Evolutionary conservation across 2,329 filamentous ascomycete genomes (phyloP).

Genomic region (Aspergillus ruber): DNA sequence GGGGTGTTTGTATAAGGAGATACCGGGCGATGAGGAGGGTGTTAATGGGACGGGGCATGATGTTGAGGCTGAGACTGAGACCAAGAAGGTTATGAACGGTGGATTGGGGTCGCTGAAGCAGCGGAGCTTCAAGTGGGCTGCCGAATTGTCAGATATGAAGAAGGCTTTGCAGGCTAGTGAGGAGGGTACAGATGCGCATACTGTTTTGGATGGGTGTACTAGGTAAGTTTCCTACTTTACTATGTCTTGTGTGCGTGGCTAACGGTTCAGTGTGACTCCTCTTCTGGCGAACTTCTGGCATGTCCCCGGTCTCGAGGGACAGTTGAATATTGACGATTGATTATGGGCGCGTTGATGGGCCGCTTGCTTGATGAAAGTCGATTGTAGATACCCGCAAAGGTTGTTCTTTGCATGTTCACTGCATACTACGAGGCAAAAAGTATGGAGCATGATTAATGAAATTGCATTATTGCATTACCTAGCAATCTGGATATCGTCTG

Average conservation of each 20-base stretch:
- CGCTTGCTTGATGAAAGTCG: conserved; percentile 1
- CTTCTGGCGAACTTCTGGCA: conserved; percentile 87
- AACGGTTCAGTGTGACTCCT: conserved; percentile 64
- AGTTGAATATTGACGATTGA: conserved; percentile 54
- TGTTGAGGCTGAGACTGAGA: conserved; percentile 4
- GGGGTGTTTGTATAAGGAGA: conserved; percentile 73
- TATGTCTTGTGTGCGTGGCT: conserved; percentile 1
- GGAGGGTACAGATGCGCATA: conserved; percentile 84
- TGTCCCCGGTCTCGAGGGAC: conserved; percentile 55
- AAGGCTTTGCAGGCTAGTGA: conserved; percentile 67
- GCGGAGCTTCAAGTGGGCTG: conserved; percentile 86
- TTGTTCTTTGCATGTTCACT: conserved; percentile 7
- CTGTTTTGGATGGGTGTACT: conserved; percentile 73
- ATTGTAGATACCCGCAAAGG: conserved; percentile 21
- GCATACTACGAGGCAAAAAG: background rate
- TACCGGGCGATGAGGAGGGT: conserved; percentile 42
- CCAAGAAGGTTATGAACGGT: conserved; percentile 14
- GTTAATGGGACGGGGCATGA: conserved; percentile 3
- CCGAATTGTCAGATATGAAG: conserved; percentile 76
- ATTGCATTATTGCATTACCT: background rate
- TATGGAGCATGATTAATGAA: background rate
- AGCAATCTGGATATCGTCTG: conserved; percentile 1
- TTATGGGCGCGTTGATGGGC: conserved; percentile 47
- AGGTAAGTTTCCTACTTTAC: conserved; percentile 50
- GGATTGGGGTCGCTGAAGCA: conserved; percentile 50